Evolutionary conservation across 164 flowering plant genomes (phyloP).

Genomic region (Kalanchoe fedtschenkoi): DNA sequence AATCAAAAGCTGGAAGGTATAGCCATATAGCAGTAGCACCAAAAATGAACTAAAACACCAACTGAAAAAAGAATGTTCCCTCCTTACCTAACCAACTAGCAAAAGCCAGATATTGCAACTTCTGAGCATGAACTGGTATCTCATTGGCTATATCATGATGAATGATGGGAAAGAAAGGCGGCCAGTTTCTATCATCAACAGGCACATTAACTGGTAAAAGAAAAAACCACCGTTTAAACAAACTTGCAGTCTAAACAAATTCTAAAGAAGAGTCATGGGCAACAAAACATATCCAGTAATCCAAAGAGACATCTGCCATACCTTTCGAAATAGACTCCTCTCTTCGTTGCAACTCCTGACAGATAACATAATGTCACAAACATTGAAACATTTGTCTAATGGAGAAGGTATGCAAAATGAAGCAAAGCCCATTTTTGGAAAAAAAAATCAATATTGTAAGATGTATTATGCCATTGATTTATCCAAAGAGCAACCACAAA

Average conservation of each 20-base stretch:
- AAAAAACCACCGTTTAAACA: not conserved
- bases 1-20: too few species aligned
- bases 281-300: not conserved
- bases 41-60: too few species aligned
- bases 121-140: constrained; percentile 90
- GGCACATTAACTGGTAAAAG: constrained; percentile 61
- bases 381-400: not conserved
- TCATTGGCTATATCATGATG: constrained; percentile 97
- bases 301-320: constrained; percentile 12
- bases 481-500: not conserved
- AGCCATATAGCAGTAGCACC: too few species aligned
- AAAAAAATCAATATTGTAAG: not conserved
- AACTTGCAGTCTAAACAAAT: not conserved
- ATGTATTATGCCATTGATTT: not conserved
- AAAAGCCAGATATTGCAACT: constrained; percentile 93
- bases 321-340: constrained; percentile 83
- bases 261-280: not conserved
- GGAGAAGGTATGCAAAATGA: not conserved
- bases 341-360: constrained; percentile 78
- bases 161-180: constrained; percentile 90
- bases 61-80: too few species aligned
- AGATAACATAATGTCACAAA: not conserved
- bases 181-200: constrained; percentile 81
- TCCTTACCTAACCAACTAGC: constrained; percentile 97
- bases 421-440: not conserved